Conservation (phyloP, 164 flowering plant genomes). For the Berberis thunbergii region DNA sequence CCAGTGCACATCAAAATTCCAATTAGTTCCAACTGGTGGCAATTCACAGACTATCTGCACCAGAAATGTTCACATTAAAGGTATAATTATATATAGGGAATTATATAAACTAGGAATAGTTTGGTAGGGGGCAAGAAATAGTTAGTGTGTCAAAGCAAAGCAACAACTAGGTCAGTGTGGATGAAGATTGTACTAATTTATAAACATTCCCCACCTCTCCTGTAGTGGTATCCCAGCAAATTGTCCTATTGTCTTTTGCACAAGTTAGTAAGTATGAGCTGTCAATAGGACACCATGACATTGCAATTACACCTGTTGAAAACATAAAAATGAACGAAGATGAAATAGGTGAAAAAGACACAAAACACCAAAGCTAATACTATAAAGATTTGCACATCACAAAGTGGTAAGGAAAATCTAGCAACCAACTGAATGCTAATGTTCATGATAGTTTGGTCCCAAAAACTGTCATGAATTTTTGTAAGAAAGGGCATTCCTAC, state of each 20-base stretch:
- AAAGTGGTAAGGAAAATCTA: too few relatives aligned
- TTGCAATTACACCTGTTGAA: conserved; percentile 82
- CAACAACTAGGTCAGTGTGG: neutral
- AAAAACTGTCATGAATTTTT: too few relatives aligned
- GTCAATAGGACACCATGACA: conserved; percentile 96
- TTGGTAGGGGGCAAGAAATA: too few relatives aligned
- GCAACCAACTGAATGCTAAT: too few relatives aligned
- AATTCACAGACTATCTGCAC: conserved; percentile 78
- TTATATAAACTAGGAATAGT: too few relatives aligned
- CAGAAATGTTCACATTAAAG: neutral
- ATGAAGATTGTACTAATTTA: neutral
- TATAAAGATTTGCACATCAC: too few relatives aligned
- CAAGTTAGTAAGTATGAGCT: conserved; percentile 90
- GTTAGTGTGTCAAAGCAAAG: neutral
- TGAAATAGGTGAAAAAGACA: neutral
- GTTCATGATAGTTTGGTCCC: too few relatives aligned
- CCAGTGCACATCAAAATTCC: conserved; percentile 99
- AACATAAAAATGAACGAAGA: neutral
- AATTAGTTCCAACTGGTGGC: conserved; percentile 66
- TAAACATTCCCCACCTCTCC: conserved; percentile 49
- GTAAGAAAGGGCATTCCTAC: too few relatives aligned
- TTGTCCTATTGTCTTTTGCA: conserved; percentile 91
- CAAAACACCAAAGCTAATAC: too few relatives aligned
- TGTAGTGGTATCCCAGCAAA: conserved; percentile 87
- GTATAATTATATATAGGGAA: too few relatives aligned